A percentile compares a stretch with the other conserved stretches of the same genome.
These are phyloP conservation scores for Millerozyma miso DNA, from an alignment of 805 yeast species.

Conservation along the genomic window DNA sequence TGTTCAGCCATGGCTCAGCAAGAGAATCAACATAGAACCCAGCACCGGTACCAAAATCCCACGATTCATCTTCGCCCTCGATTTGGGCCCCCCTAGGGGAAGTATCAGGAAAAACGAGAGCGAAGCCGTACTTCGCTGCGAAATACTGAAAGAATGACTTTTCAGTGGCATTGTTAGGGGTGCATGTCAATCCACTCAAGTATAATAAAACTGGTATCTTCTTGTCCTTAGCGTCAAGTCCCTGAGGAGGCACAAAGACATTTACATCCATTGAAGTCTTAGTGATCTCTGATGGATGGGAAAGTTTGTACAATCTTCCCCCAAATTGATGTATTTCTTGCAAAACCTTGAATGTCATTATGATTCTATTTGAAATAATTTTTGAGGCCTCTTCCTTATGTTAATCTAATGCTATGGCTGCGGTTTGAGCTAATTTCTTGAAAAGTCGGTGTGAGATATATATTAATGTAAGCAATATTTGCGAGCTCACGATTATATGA, in stretches of 20 bases:
- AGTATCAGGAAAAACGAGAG: slow-evolving; percentile 91
- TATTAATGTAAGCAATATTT: not conserved
- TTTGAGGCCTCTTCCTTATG: too few relatives aligned
- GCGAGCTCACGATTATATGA: not conserved
- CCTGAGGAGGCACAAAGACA: slow-evolving; percentile 64
- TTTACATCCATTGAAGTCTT: slow-evolving; percentile 79
- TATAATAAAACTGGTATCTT: slow-evolving; percentile 68
- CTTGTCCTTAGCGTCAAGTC: slow-evolving; percentile 21
- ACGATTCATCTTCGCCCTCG: slow-evolving; percentile 76
- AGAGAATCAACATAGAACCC: slow-evolving; percentile 91
- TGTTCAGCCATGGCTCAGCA: slow-evolving; percentile 58
- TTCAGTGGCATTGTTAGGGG: slow-evolving; percentile 90
- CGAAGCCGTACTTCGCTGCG: slow-evolving; percentile 79
- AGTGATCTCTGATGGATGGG: slow-evolving; percentile 66
- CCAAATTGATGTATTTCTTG: slow-evolving; percentile 61
- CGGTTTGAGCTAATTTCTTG: too few relatives aligned
- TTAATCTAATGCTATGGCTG: too few relatives aligned
- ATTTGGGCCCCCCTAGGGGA: slow-evolving; percentile 84
- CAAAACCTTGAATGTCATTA: slow-evolving; percentile 48
- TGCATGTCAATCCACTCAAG: slow-evolving; percentile 87
- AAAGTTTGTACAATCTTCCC: slow-evolving; percentile 70
- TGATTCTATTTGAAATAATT: too few relatives aligned
- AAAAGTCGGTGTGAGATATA: too few relatives aligned
- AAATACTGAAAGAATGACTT: slow-evolving; percentile 84
- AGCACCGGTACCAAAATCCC: slow-evolving; percentile 94